Conservation (phyloP, 2,329 filamentous ascomycete species). For the Myrmaecium sp. region DNA sequence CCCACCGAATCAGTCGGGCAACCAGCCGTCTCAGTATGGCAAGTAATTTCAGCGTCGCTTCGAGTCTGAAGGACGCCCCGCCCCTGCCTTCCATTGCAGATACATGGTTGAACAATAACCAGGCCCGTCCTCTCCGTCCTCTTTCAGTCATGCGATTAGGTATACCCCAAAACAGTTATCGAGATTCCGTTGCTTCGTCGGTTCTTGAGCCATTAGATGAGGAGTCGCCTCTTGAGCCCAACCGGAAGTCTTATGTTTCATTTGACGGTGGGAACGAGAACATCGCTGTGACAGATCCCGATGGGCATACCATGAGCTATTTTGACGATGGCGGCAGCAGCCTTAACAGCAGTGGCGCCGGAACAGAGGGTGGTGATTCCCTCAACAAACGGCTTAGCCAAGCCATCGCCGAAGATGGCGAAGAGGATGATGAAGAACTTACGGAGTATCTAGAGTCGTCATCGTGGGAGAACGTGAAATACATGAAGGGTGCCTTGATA, state of each 20-base stretch:
- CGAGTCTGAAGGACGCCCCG: constrained; percentile 80
- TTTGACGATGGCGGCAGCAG: constrained; percentile 67
- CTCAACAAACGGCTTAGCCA: constrained; percentile 70
- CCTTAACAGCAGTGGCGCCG: constrained; percentile 44
- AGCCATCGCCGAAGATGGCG: constrained; percentile 75
- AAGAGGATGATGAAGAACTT: constrained; percentile 78
- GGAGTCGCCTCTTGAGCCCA: constrained; percentile 71
- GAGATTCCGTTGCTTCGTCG: constrained; percentile 79
- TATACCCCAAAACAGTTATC: constrained; percentile 44
- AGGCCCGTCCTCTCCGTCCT: constrained; percentile 35
- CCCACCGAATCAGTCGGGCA: constrained; percentile 77
- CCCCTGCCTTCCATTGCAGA: constrained; percentile 93
- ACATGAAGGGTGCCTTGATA: constrained; percentile 98
- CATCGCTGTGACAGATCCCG: constrained; percentile 60
- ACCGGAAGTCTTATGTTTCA: constrained; percentile 91
- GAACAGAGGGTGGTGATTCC: constrained; percentile 46
- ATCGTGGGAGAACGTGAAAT: constrained; percentile 92
- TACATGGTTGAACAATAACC: constrained; percentile 56
- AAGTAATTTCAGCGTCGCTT: constrained; percentile 84
- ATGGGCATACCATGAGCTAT: constrained; percentile 62
- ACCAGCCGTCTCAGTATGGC: constrained; percentile 87
- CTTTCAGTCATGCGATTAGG: constrained; percentile 44
- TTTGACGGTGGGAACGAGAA: constrained; percentile 58
- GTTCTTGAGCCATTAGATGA: constrained; percentile 81
- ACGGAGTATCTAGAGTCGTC: constrained; percentile 81